phyloP scores from a whole-genome alignment of 2,329 filamentous ascomycete species.

The Cladosporium sp. region DNA sequence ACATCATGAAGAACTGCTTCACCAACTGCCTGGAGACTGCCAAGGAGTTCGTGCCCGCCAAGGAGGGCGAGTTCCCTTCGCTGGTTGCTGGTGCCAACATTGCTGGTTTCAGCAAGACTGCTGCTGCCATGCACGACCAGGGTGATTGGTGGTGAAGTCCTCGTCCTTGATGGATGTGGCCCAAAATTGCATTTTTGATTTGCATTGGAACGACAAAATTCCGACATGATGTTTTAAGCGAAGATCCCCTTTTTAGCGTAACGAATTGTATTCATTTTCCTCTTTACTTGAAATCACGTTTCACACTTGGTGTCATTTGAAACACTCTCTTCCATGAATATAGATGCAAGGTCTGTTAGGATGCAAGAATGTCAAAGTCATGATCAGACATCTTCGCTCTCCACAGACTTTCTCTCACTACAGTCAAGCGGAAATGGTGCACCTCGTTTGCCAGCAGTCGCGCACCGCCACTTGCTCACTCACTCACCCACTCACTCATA shows the following conservation, averaged over 20 bases:
- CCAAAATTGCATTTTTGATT: background rate
- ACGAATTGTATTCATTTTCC: conserved; percentile 4
- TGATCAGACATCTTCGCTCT: too few relatives aligned
- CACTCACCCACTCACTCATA: conserved; percentile 13
- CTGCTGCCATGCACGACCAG: conserved; percentile 88
- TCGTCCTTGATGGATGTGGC: background rate
- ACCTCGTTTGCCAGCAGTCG: too few relatives aligned
- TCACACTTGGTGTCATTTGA: too few relatives aligned
- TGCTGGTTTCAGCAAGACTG: conserved; percentile 96
- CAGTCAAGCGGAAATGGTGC: too few relatives aligned
- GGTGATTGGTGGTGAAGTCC: conserved; percentile 75
- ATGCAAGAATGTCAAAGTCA: too few relatives aligned
- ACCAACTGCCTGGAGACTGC: conserved; percentile 82
- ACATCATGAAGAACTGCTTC: conserved; percentile 94
- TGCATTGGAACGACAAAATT: background rate
- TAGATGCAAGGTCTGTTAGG: background rate
- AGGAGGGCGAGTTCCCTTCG: conserved; percentile 79
- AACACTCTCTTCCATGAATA: background rate
- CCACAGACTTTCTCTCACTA: too few relatives aligned
- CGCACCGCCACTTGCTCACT: too few relatives aligned
- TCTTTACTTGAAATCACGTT: background rate
- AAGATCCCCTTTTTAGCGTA: conserved; percentile 10
- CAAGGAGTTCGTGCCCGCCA: conserved; percentile 75
- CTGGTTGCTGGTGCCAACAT: conserved; percentile 95
- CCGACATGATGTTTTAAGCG: conserved; percentile 1